Percentiles rank a stretch among this genome's conserved stretches.
Conservation (phyloP, 331 rosid species). For the Dryas integrifolia region DNA sequence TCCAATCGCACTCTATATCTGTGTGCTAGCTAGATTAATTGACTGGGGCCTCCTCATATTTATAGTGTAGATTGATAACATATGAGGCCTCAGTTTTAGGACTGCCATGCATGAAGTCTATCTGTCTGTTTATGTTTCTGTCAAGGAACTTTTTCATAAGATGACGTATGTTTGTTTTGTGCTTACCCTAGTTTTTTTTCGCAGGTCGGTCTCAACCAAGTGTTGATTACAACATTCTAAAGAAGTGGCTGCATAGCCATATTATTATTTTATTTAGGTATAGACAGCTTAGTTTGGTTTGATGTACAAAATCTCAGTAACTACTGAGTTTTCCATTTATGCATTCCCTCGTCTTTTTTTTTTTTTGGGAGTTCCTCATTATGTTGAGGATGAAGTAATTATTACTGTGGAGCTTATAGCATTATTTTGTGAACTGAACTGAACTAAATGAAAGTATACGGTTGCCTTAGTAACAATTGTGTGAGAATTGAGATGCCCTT, state of each 20-base stretch:
- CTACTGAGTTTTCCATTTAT: background rate
- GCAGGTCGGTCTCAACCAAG: conserved; percentile 54
- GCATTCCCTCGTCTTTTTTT: background rate
- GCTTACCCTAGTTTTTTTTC: background rate
- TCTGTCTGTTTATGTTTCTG: background rate
- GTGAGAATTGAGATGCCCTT: background rate
- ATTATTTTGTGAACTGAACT: background rate
- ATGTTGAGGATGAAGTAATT: conserved; percentile 4
- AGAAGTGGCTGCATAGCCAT: conserved; percentile 9
- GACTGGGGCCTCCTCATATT: no score
- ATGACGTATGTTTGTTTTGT: background rate
- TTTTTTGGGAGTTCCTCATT: background rate
- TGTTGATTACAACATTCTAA: conserved; percentile 32
- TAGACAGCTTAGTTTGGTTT: background rate
- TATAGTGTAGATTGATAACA: no score
- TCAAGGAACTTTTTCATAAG: background rate
- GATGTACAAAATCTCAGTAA: conserved; percentile 25
- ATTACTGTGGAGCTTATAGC: background rate
- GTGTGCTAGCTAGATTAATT: background rate
- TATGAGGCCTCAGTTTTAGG: background rate
- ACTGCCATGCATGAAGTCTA: background rate
- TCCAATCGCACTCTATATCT: background rate
- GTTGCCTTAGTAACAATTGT: background rate
- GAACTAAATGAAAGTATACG: background rate
- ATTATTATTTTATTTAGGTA: conserved; percentile 1